Conservation (phyloP, 805 yeast species). For the Schwanniomyces yamadae region DNA sequence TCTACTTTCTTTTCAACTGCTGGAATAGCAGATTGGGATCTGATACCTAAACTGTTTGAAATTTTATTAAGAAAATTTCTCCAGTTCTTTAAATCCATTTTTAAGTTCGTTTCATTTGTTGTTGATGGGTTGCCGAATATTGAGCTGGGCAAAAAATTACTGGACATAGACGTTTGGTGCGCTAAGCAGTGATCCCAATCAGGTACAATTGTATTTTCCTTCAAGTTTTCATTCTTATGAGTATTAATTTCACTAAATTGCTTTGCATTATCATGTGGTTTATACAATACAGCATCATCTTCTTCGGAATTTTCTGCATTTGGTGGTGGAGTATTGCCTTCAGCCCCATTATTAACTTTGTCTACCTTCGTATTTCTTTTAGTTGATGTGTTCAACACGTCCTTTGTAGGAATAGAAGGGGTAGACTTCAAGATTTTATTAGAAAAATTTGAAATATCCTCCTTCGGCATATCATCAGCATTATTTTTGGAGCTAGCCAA, state of each 20-base stretch:
- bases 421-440: conserved; percentile 35
- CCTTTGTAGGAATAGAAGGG: conserved; percentile 24
- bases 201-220: conserved; percentile 42
- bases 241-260: conserved; percentile 43
- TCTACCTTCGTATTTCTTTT: conserved; percentile 10
- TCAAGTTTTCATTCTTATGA: conserved; percentile 43
- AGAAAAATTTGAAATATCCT: conserved; percentile 13
- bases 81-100: conserved; percentile 37
- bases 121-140: conserved; percentile 28
- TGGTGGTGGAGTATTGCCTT: conserved; percentile 8
- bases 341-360: conserved; percentile 8
- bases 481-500: conserved; percentile 5
- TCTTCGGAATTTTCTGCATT: conserved; percentile 6
- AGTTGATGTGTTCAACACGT: conserved; percentile 5
- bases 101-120: conserved; percentile 18
- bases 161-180: conserved; percentile 16
- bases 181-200: conserved; percentile 41
- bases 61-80: conserved; percentile 31
- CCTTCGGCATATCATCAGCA: conserved; percentile 10
- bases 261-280: conserved; percentile 39
- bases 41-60: conserved; percentile 35
- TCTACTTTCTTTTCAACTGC: conserved; percentile 11
- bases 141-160: conserved; percentile 17
- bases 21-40: conserved; percentile 21
- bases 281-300: conserved; percentile 46